phyloP scores from a whole-genome alignment of 257 asterid genomes.

The Scutellaria galericulata region DNA sequence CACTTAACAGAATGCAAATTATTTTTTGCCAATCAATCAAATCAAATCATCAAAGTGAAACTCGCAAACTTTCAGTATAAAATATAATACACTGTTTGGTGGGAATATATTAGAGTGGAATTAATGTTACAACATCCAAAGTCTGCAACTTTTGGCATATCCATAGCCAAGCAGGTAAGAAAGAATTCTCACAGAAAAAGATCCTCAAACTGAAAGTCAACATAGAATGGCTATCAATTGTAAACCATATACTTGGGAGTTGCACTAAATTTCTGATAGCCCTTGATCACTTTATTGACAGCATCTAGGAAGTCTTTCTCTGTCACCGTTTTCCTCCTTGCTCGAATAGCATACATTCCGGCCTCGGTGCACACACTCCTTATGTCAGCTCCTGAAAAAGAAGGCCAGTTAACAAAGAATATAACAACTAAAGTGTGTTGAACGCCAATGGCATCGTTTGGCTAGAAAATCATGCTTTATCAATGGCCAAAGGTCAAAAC shows the following conservation, averaged over 20 bases:
- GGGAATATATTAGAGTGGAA: neutral
- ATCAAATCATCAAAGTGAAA: slow-evolving; percentile 9
- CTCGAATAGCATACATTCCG: slow-evolving; percentile 92
- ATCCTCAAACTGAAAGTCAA: too few relatives aligned
- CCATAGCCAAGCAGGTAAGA: too few relatives aligned
- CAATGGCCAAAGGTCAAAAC: too few relatives aligned
- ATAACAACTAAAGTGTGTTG: too few relatives aligned
- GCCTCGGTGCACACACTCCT: slow-evolving; percentile 97
- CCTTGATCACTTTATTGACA: slow-evolving; percentile 92
- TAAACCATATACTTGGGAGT: slow-evolving; percentile 97
- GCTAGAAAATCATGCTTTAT: too few relatives aligned
- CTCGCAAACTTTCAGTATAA: neutral
- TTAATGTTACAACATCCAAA: slow-evolving; percentile 2
- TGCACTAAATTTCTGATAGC: slow-evolving; percentile 95
- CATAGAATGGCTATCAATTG: slow-evolving; percentile 44
- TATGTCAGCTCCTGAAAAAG: slow-evolving; percentile 77
- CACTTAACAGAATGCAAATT: too few relatives aligned
- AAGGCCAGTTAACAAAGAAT: neutral
- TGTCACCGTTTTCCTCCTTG: slow-evolving; percentile 89
- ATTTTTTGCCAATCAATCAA: neutral
- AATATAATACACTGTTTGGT: neutral
- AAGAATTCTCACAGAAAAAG: too few relatives aligned
- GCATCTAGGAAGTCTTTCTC: slow-evolving; percentile 97
- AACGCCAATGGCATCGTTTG: too few relatives aligned
- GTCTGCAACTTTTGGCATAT: neutral